phyloP scores from a whole-genome alignment of 1,139 yeast species.

The Geotrichum europaeum region DNA sequence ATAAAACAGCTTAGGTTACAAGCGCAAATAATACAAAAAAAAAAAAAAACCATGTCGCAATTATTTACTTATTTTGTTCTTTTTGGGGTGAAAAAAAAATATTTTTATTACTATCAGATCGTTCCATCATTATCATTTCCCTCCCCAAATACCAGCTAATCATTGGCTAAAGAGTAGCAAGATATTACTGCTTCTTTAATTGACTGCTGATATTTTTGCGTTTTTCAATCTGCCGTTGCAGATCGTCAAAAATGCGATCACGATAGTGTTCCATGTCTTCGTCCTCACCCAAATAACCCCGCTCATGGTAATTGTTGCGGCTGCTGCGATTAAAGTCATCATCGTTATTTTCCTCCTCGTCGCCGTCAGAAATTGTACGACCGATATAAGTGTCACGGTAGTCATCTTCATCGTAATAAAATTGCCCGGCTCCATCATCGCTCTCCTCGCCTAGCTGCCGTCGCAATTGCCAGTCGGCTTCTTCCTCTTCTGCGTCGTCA shows the following conservation, averaged over 20 bases:
- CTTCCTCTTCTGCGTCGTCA: constrained; percentile 17
- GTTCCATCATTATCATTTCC: background rate
- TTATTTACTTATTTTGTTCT: too few species aligned
- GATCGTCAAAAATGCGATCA: constrained; percentile 25
- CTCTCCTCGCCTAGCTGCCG: constrained; percentile 18
- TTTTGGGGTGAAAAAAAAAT: too few species aligned
- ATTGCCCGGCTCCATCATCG: constrained; percentile 13
- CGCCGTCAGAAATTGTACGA: background rate
- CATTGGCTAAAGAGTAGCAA: background rate
- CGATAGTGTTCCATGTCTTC: constrained; percentile 29
- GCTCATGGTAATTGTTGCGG: background rate
- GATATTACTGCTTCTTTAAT: background rate
- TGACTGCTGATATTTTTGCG: constrained; percentile 9
- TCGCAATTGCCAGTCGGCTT: constrained; percentile 20
- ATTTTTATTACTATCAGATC: background rate
- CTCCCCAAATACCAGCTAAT: background rate
- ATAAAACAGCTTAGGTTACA: too few species aligned
- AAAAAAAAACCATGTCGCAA: too few species aligned
- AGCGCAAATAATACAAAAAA: too few species aligned
- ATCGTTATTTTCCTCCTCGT: constrained; percentile 2
- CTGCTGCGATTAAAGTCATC: background rate
- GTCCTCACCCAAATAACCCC: constrained; percentile 18
- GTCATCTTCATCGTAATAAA: constrained; percentile 8
- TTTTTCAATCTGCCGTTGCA: constrained; percentile 21
- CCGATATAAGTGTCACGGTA: background rate